phyloP scores from a whole-genome alignment of 257 asterid species.

The Capsicum rhomboideum region DNA sequence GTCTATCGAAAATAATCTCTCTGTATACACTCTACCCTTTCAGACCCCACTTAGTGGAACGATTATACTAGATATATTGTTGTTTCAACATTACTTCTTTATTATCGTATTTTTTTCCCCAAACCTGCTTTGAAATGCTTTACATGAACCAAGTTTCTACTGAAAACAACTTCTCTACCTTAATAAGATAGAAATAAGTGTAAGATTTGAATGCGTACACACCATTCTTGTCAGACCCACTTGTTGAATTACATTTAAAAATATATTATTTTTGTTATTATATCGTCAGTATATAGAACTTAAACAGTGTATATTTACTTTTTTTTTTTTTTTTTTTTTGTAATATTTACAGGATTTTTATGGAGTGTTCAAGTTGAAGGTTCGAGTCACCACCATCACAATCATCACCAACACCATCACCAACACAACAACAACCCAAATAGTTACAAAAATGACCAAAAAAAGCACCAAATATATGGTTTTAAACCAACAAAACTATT shows the following conservation, averaged over 20 bases:
- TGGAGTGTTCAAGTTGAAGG: slow-evolving; percentile 13
- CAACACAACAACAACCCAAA: not conserved
- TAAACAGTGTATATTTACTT: not conserved
- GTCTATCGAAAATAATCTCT: too few species aligned
- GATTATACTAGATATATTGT: too few species aligned
- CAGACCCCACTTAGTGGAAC: too few species aligned
- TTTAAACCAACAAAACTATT: slow-evolving; percentile 49
- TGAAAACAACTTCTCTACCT: too few species aligned
- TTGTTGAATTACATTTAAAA: too few species aligned
- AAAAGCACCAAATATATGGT: not conserved
- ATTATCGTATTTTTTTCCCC: not conserved
- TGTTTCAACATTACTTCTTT: too few species aligned
- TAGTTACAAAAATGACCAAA: not conserved
- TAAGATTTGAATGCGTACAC: not conserved
- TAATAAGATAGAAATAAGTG: too few species aligned
- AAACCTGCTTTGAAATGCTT: not conserved
- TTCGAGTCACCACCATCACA: not conserved
- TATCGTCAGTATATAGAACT: not conserved
- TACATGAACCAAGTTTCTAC: too few species aligned
- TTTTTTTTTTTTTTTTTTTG: not conserved
- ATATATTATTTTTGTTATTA: not conserved
- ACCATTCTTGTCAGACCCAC: too few species aligned
- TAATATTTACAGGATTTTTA: slow-evolving; percentile 14
- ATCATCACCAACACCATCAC: slow-evolving; percentile 3
- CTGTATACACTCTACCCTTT: too few species aligned